Base-by-base conservation (phyloP, 139 green algal genomes). In the Zygnema cylindricum region DNA sequence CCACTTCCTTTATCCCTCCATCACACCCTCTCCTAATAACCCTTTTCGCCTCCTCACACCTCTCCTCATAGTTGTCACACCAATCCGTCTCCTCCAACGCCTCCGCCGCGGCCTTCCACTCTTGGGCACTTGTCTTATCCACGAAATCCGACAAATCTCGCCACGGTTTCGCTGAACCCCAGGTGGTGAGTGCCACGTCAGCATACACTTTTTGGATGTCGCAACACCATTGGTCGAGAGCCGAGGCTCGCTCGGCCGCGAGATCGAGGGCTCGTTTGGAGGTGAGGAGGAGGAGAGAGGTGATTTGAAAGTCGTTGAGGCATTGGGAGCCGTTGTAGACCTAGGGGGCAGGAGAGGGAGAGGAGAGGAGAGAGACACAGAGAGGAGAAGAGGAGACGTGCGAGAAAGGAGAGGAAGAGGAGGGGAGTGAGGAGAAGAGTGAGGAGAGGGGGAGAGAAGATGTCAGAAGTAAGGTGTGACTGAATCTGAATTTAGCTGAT, bases 171-270 rank as follows among this genome's bases (percentile, higher is more conserved):
- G 35, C 3, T 3, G 36, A 41, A 11, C 43, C 38, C 35, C 71
- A 41, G 7, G 35, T 41, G 7, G 71, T 79, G 7, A 79, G 38
- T 11, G 71, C 71, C 36, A 79, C 38, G 11, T 79, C 71, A 3
- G 71, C 71, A 79, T 54, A 79, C 71, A 79, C 71, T 41, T 41
- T 43, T 16, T 79, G 71, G 36, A 42, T 16, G 11, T 79, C 38
- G 71, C 71, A 79, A 16, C 71, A 79, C 71, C 71, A 79, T 11
- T 79, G 7, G 71, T 79, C 71, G 43, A 79, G 71, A 11, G 71
- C 71, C 7, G 7, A 38, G 3, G 38, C 71, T 43, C 71, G 42
- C 71, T 79, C 71, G 7, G 36, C 71, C 3, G 71, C 71, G 36
- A 3, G 35, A 42, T 54, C 36, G 36, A 79, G 71, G 35, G 71